phyloP scores from a whole-genome alignment of 2,329 filamentous ascomycete species.

The Didymosphaeria variabile region DNA sequence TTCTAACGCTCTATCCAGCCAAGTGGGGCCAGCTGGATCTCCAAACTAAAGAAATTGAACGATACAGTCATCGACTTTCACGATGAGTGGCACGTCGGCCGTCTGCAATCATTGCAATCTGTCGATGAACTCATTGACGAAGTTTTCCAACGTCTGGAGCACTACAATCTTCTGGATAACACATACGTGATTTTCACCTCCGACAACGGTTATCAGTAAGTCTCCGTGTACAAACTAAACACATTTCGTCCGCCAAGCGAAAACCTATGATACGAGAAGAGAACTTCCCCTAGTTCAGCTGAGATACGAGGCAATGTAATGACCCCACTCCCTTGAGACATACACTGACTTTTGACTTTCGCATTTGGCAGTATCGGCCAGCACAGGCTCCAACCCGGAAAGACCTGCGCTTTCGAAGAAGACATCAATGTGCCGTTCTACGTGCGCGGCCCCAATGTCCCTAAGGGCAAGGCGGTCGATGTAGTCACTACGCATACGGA shows the following conservation, averaged over 20 bases:
- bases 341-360: no score
- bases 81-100: conserved; percentile 60
- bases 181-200: conserved; percentile 54
- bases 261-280: no score
- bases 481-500: conserved; percentile 53
- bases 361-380: no score
- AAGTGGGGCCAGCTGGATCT: conserved; percentile 49
- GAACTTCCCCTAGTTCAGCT: no score
- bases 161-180: conserved; percentile 57
- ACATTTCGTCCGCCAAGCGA: no score
- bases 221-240: no score
- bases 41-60: conserved; percentile 54
- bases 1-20: not conserved
- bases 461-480: conserved; percentile 35
- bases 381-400: conserved; percentile 52
- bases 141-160: conserved; percentile 54
- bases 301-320: no score
- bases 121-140: conserved; percentile 63
- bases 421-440: conserved; percentile 53
- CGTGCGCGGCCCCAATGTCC: conserved; percentile 49
- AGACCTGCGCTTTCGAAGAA: conserved; percentile 50
- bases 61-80: conserved; percentile 59
- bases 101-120: conserved; percentile 60
- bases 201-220: conserved; percentile 55
- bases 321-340: no score